phyloP scores from a whole-genome alignment of 2,329 filamentous ascomycete genomes.

The Sordariomycetes sp. region DNA sequence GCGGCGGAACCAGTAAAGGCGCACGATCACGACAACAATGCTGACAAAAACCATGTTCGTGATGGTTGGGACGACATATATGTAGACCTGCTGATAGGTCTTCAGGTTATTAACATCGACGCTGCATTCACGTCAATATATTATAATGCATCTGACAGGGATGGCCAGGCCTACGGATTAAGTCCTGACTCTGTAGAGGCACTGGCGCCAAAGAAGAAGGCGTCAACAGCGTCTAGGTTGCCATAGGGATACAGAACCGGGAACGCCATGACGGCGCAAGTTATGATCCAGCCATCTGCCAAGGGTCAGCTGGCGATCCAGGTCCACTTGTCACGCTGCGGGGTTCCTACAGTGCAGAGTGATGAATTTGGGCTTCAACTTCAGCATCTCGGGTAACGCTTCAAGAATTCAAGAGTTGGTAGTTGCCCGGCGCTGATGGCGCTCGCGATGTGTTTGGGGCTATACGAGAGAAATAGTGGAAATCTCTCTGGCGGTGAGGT shows the following conservation, averaged over 20 bases:
- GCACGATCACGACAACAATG: conserved; percentile 77
- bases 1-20: conserved; percentile 95
- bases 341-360: background rate
- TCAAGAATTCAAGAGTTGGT: background rate
- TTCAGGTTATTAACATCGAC: conserved; percentile 55
- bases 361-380: background rate
- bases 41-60: conserved; percentile 80
- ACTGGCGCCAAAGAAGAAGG: conserved; percentile 78
- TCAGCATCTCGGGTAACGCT: background rate
- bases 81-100: conserved; percentile 62
- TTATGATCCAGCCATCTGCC: background rate
- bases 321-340: background rate
- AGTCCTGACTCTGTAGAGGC: conserved; percentile 85
- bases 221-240: conserved; percentile 68
- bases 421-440: no score
- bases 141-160: background rate
- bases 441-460: no score
- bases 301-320: background rate
- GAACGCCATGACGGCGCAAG: background rate
- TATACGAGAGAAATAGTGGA: no score
- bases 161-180: conserved; percentile 46
- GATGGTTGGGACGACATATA: conserved; percentile 62
- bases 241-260: conserved; percentile 20
- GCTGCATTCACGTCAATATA: background rate
- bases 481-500: no score